phyloP scores from a whole-genome alignment of 805 yeast species.

The Ogataea corticis region DNA sequence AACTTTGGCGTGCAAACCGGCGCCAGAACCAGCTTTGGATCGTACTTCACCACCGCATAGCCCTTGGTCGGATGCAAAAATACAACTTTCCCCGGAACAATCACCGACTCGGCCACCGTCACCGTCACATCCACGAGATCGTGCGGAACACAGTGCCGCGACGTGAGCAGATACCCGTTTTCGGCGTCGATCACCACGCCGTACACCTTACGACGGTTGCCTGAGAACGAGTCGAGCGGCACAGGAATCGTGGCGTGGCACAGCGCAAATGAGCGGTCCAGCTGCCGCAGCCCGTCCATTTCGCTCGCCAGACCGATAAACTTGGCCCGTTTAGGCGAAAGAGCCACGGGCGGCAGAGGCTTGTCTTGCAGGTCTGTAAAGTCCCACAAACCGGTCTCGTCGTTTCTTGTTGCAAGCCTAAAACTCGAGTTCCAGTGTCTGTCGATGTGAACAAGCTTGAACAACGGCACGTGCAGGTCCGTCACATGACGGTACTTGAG shows the following conservation, averaged over 20 bases:
- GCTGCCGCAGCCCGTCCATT: conserved; percentile 50
- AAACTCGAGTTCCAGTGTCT: conserved; percentile 83
- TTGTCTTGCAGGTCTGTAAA: conserved; percentile 54
- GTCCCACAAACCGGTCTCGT: conserved; percentile 57
- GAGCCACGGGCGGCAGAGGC: conserved; percentile 55
- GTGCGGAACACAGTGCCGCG: conserved; percentile 80
- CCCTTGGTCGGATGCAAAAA: conserved; percentile 88
- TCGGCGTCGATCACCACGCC: conserved; percentile 83
- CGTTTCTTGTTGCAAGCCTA: conserved; percentile 64
- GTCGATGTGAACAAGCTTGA: conserved; percentile 69
- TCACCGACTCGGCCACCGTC: conserved; percentile 82
- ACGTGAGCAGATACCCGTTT: conserved; percentile 76
- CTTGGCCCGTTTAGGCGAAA: conserved; percentile 62
- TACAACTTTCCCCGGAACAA: conserved; percentile 75
- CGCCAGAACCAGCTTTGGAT: conserved; percentile 70
- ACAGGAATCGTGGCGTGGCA: conserved; percentile 66
- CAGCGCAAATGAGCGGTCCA: conserved; percentile 70
- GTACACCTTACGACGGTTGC: conserved; percentile 59
- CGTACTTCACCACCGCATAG: conserved; percentile 81
- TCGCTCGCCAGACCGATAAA: conserved; percentile 69
- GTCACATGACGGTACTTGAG: conserved; percentile 74
- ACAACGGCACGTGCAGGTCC: conserved; percentile 73
- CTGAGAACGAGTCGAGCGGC: conserved; percentile 74
- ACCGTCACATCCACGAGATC: conserved; percentile 74
- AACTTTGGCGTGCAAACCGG: conserved; percentile 70